Conservation (phyloP, 1,139 yeast genomes). For the Petasospora fabianii region DNA sequence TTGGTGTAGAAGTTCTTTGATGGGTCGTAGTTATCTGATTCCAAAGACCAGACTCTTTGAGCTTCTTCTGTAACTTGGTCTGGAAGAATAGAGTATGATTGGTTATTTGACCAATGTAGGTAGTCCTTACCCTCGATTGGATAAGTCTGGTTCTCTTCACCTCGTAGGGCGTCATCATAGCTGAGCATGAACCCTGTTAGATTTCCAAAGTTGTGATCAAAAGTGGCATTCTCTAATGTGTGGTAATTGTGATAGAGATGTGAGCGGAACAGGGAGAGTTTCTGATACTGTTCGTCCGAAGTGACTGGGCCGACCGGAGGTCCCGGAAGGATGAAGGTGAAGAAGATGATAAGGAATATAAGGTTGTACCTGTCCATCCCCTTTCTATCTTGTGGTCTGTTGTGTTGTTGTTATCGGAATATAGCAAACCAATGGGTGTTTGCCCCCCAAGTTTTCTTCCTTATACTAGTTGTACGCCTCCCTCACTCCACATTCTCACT, state of each 20-base stretch:
- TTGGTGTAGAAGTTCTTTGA: conserved; percentile 40
- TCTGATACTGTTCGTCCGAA: conserved; percentile 30
- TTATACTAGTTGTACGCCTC: no score
- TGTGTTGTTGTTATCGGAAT: no score
- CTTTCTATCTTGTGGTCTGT: no score
- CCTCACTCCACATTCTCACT: no score
- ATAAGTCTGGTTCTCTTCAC: conserved; percentile 47
- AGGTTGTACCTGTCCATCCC: conserved; percentile 25
- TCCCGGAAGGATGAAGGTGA: conserved; percentile 34
- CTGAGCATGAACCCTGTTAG: conserved; percentile 68
- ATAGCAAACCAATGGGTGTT: no score
- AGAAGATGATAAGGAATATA: conserved; percentile 24
- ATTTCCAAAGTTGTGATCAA: conserved; percentile 59
- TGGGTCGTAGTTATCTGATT: conserved; percentile 7
- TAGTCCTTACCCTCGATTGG: conserved; percentile 48
- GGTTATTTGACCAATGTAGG: conserved; percentile 50
- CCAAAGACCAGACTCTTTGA: conserved; percentile 44
- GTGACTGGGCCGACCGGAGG: conserved; percentile 33
- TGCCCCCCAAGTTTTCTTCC: no score
- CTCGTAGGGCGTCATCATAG: conserved; percentile 49
- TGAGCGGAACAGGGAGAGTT: conserved; percentile 28
- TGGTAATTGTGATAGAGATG: conserved; percentile 33
- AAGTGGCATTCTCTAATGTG: conserved; percentile 41
- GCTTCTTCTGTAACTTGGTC: conserved; percentile 48
- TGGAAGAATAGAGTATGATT: conserved; percentile 59